Conservation (phyloP, 2,329 filamentous ascomycete species). For the Shiraia bambusicola region DNA sequence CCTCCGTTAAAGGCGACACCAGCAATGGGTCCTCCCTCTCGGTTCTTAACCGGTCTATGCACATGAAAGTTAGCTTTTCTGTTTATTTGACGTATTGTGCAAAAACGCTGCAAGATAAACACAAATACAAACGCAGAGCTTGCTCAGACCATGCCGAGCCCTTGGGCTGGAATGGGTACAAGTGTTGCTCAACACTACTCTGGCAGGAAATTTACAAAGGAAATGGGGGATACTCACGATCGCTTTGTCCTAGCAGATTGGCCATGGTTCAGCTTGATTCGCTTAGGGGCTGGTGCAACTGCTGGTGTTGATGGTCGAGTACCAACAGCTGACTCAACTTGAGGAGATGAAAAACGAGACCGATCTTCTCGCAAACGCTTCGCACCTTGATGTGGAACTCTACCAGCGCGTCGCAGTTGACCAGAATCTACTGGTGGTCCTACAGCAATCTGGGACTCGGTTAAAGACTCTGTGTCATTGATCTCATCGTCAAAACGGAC, state of each 20-base stretch:
- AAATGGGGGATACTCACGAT: slow-evolving; percentile 37
- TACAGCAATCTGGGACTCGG: slow-evolving; percentile 39
- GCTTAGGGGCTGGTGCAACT: slow-evolving; percentile 34
- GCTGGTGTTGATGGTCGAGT: slow-evolving; percentile 40
- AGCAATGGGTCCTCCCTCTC: slow-evolving; percentile 63
- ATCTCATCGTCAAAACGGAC: slow-evolving; percentile 42
- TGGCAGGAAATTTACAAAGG: slow-evolving; percentile 12
- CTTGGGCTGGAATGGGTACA: slow-evolving; percentile 30
- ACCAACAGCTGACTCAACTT: slow-evolving; percentile 31
- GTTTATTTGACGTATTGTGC: slow-evolving; percentile 24
- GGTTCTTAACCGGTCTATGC: slow-evolving; percentile 73
- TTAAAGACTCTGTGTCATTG: slow-evolving; percentile 39
- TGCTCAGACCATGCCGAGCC: slow-evolving; percentile 33
- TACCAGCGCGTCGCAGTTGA: slow-evolving; percentile 33
- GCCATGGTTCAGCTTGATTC: slow-evolving; percentile 39
- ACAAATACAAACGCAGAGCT: slow-evolving; percentile 37
- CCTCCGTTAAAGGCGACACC: slow-evolving; percentile 60
- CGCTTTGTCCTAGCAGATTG: slow-evolving; percentile 41
- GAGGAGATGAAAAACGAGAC: slow-evolving; percentile 35
- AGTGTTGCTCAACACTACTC: slow-evolving; percentile 18
- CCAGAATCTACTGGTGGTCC: slow-evolving; percentile 37
- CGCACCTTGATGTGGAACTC: slow-evolving; percentile 27
- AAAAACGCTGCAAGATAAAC: slow-evolving; percentile 23
- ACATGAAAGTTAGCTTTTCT: slow-evolving; percentile 34
- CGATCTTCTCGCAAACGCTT: slow-evolving; percentile 37